These are phyloP conservation scores for Betula pendula DNA, from an alignment of 306 rosid genomes.

Conservation along the genomic window DNA sequence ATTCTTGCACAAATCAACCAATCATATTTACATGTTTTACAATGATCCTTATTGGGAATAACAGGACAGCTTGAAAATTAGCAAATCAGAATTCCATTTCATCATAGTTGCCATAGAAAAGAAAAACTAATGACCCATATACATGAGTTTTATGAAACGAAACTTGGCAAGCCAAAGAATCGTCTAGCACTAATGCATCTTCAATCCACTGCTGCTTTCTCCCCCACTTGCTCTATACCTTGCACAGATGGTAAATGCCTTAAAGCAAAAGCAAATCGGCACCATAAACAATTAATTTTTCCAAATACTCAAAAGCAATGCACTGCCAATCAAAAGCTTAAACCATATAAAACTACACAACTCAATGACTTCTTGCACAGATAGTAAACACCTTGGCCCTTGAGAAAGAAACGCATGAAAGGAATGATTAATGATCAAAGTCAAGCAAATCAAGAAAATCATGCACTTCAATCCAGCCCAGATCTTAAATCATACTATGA, in stretches of 20 bases:
- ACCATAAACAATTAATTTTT: neutral
- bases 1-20: neutral
- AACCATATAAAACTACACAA: neutral
- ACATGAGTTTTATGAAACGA: neutral
- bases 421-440: neutral
- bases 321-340: slow-evolving; percentile 16
- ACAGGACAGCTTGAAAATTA: neutral
- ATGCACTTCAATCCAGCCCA: slow-evolving; percentile 1
- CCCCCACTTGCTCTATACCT: slow-evolving; percentile 65
- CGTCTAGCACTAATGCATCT: slow-evolving; percentile 47
- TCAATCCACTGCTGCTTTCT: slow-evolving; percentile 41
- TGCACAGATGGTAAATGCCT: slow-evolving; percentile 44
- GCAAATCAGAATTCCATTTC: neutral
- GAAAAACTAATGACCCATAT: neutral
- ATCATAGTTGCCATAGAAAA: neutral
- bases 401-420: neutral
- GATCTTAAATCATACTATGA: neutral
- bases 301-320: neutral
- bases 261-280: slow-evolving; percentile 12
- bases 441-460: neutral
- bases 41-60: neutral
- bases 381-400: neutral
- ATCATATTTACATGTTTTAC: neutral
- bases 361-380: neutral
- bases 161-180: slow-evolving; percentile 13